Evolutionary conservation across 108 stramenopile genomes (phyloP).

Genomic region (Nannochloropsis gaditana): DNA sequence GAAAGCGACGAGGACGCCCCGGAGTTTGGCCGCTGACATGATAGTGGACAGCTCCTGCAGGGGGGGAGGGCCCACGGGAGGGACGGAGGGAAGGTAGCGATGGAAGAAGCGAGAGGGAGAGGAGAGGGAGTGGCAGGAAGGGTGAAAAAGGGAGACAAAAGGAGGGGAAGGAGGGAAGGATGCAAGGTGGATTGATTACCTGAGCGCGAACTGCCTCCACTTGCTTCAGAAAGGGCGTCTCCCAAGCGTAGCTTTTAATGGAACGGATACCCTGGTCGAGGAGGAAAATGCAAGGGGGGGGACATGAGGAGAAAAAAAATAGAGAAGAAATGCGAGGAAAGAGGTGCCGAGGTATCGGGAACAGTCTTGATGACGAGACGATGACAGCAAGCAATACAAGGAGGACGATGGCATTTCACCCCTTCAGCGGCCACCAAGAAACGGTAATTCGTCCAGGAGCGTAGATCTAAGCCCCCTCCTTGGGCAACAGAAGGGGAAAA

Average conservation of each 20-base stretch:
- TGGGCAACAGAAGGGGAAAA: no score
- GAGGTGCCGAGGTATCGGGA: not conserved
- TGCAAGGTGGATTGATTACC: not conserved
- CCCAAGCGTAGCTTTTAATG: slow-evolving; percentile 58
- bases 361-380: not conserved
- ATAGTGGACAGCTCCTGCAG: slow-evolving; percentile 35
- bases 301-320: not conserved
- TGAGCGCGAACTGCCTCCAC: slow-evolving; percentile 36
- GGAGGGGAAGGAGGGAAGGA: not conserved
- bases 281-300: not conserved
- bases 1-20: slow-evolving; percentile 44
- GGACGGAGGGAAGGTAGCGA: not conserved
- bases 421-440: no score
- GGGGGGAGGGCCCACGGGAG: not conserved
- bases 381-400: no score
- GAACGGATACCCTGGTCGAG: slow-evolving; percentile 43
- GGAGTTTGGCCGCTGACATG: slow-evolving; percentile 30
- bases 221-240: slow-evolving; percentile 50
- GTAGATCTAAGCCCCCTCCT: no score
- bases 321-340: not conserved
- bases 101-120: not conserved
- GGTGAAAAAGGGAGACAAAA: not conserved
- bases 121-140: not conserved
- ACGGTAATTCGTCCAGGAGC: no score
- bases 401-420: no score